phyloP scores from a whole-genome alignment of 1,284 basidiomycete genomes.

The Exobasidium rhododendri region DNA sequence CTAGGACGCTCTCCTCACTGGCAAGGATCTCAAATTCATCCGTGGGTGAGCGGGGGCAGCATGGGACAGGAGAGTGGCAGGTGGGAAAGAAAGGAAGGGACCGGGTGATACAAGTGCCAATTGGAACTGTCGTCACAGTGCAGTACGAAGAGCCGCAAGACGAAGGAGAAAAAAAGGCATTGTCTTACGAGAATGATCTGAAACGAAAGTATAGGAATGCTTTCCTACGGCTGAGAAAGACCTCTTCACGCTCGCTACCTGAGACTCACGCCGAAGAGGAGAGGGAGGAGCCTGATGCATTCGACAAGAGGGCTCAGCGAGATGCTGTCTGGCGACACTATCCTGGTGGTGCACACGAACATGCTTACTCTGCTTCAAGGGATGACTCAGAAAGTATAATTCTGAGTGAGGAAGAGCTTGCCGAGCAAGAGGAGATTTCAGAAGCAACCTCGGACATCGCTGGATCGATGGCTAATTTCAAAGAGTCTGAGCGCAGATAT shows the following conservation, averaged over 20 bases:
- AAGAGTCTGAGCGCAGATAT: slow-evolving; percentile 18
- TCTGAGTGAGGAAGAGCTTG: slow-evolving; percentile 1
- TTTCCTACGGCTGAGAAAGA: slow-evolving; percentile 2
- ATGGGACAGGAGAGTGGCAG: slow-evolving; percentile 47
- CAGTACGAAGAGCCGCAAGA: slow-evolving; percentile 23
- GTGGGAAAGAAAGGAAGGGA: slow-evolving; percentile 41
- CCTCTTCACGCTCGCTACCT: background rate
- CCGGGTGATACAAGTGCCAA: slow-evolving; percentile 45
- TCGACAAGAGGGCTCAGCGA: slow-evolving; percentile 17
- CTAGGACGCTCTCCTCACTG: slow-evolving; percentile 36
- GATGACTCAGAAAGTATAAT: background rate
- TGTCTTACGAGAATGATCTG: slow-evolving; percentile 35
- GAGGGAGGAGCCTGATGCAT: slow-evolving; percentile 2
- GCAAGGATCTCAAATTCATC: slow-evolving; percentile 26
- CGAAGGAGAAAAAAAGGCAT: slow-evolving; percentile 27
- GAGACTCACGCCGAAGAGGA: background rate
- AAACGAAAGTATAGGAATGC: slow-evolving; percentile 19
- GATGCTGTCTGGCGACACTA: slow-evolving; percentile 52
- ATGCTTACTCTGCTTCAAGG: background rate
- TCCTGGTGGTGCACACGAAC: slow-evolving; percentile 27
- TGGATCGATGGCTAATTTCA: slow-evolving; percentile 9
- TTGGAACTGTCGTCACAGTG: slow-evolving; percentile 51
- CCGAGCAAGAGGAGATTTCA: background rate
- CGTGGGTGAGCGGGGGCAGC: slow-evolving; percentile 31
- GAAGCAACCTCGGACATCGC: slow-evolving; percentile 16